These are phyloP conservation scores for Flaveria bidentis DNA, from an alignment of 129 eudicot species.

Conservation along the genomic window DNA sequence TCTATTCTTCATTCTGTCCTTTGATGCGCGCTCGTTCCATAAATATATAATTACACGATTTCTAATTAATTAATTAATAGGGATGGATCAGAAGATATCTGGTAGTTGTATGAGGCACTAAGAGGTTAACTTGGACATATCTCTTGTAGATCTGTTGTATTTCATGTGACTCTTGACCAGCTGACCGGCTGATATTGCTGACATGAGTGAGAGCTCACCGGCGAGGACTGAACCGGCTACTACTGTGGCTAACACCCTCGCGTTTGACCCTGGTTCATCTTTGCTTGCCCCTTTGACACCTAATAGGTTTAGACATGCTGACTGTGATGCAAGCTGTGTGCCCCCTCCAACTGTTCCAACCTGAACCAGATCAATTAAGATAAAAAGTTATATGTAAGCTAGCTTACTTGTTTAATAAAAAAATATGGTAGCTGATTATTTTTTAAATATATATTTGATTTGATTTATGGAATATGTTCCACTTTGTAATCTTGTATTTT, in stretches of 20 bases:
- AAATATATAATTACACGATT: not conserved
- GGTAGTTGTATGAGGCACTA: not conserved
- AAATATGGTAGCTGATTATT: not conserved
- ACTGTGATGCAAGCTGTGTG: conserved; percentile 58
- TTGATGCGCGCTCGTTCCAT: no score
- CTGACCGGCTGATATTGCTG: conserved; percentile 46
- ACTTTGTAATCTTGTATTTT: not conserved
- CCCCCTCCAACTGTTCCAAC: conserved; percentile 67
- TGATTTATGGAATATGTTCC: no score
- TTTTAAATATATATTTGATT: no score
- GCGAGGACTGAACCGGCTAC: conserved; percentile 43
- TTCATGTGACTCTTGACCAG: conserved; percentile 49
- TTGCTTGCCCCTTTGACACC: conserved; percentile 60
- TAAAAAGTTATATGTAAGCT: not conserved
- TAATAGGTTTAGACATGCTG: conserved; percentile 54
- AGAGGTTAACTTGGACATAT: conserved; percentile 37
- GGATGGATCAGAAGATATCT: not conserved
- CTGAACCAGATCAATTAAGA: conserved; percentile 32
- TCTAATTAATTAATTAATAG: not conserved
- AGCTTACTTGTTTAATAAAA: not conserved
- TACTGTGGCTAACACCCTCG: conserved; percentile 45
- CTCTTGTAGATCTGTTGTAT: conserved; percentile 39
- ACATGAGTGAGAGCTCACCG: conserved; percentile 45
- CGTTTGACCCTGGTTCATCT: conserved; percentile 46
- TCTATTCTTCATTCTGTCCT: no score